A percentile compares a stretch with the other conserved stretches of the same genome.
These are phyloP conservation scores for Brassica juncea DNA, from an alignment of 345 rosid genomes.

Conservation along the genomic window DNA sequence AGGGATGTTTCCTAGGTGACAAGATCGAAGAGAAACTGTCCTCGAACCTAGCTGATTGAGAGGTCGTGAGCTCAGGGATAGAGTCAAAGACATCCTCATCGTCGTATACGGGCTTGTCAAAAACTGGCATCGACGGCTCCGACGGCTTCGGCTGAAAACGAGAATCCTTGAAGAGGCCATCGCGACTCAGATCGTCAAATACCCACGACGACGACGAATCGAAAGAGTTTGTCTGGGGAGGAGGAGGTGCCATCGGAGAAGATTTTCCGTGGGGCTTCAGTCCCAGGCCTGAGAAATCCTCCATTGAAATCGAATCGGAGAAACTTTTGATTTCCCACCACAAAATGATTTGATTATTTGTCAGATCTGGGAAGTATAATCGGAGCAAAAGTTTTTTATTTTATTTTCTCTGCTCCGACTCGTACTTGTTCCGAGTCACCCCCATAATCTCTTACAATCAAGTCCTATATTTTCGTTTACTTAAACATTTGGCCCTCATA, in stretches of 20 bases:
- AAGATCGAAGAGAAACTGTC: constrained; percentile 47
- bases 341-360: no score
- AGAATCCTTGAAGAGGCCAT: neutral
- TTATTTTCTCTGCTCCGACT: no score
- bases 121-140: neutral
- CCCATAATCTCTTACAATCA: no score
- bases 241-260: neutral
- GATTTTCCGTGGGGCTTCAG: neutral
- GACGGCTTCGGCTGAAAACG: neutral
- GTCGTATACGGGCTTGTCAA: neutral
- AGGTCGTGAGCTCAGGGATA: constrained; percentile 60
- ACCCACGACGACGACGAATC: neutral
- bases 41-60: constrained; percentile 46
- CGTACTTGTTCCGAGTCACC: no score
- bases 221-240: neutral
- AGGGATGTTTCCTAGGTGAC: constrained; percentile 38
- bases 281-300: neutral
- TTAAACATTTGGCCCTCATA: no score
- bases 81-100: constrained; percentile 49
- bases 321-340: no score
- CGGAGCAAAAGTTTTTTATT: no score
- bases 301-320: neutral
- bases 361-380: no score
- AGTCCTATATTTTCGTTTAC: no score
- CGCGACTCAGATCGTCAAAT: neutral